Base-by-base conservation (phyloP, 1,139 yeast species). In the Wickerhamomyces sp. region DNA sequence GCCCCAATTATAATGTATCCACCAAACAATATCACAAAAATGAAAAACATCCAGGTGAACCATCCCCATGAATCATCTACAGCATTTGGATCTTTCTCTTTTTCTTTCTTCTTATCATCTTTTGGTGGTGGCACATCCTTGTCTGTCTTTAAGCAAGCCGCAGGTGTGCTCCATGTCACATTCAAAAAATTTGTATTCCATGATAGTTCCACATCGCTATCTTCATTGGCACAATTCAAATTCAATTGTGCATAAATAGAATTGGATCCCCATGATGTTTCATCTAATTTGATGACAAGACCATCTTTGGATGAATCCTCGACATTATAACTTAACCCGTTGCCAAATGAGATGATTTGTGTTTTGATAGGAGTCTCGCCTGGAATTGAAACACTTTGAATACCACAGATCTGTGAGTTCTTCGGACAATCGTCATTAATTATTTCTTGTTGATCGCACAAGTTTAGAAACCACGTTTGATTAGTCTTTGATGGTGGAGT, bases 401-500 rank as follows among this genome's bases (percentile, higher is more conserved):
- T 47, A 35, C 86, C 88, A 55, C 91, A 83, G 6, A 82, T 57
- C 45, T 84, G 85, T 2, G 88, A 75, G 44, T 80, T 78, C 33
- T 63, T 62, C 0, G 87, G 83, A 58, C 96, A 87, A 18, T 62
- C 62, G 4, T 60, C 59, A 16, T 57, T 54, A 6, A 64, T 57
- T 6, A 54, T 60, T 23, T 58, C 61, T 1, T 56, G 54, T 14
- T 73, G 62, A 30, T 72, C 77, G 59, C 95, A 86, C 11, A 87
- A 67, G 31, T 86, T 82, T 32, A 88, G 51, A 50, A 68, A 75
- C 89, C 95, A 85, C 4, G 75, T 68, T 25, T 68, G 59, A 34
- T 66, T 69, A 3, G 86, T 76, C 29, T 59, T 63, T 6, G 89
- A 72, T 3, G 97, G 97, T 18, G 96, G 96, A 12, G 96, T 85